A percentile compares a stretch with the other conserved stretches of the same genome.
These are phyloP conservation scores for Extremus antarcticus DNA, from an alignment of 495 filamentous ascomycete genomes.

Conservation along the genomic window DNA sequence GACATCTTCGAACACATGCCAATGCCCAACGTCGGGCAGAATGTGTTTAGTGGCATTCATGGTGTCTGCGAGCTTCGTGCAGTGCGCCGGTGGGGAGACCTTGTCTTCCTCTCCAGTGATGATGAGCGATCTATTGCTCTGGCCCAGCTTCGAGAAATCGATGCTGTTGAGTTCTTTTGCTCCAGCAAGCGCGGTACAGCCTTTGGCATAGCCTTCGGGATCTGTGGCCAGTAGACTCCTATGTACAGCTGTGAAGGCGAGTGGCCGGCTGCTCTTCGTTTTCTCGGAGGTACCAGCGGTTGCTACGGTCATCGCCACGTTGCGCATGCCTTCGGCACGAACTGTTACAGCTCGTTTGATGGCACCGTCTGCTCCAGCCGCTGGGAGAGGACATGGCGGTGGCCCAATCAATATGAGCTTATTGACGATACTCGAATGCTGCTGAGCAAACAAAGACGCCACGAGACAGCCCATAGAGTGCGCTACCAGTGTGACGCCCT, in stretches of 20 bases:
- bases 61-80: slow-evolving; percentile 18
- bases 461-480: slow-evolving; percentile 40
- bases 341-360: slow-evolving; percentile 37
- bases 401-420: slow-evolving; percentile 37
- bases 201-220: slow-evolving; percentile 46
- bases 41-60: slow-evolving; percentile 23
- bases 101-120: slow-evolving; percentile 39
- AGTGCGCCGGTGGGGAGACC: slow-evolving; percentile 24
- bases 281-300: slow-evolving; percentile 35
- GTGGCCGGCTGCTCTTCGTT: slow-evolving; percentile 29
- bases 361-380: slow-evolving; percentile 32
- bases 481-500: slow-evolving; percentile 31
- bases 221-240: slow-evolving; percentile 36
- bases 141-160: slow-evolving; percentile 21
- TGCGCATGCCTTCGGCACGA: slow-evolving; percentile 35
- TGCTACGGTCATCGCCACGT: slow-evolving; percentile 34
- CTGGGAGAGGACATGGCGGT: slow-evolving; percentile 33
- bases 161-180: slow-evolving; percentile 23
- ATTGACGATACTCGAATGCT: slow-evolving; percentile 30
- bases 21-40: slow-evolving; percentile 35
- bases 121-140: slow-evolving; percentile 24
- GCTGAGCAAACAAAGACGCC: slow-evolving; percentile 32
- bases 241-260: slow-evolving; percentile 33
- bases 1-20: slow-evolving; percentile 35
- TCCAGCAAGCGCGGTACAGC: slow-evolving; percentile 39